Conservation (phyloP, 352 stramenopile species). For the Pythium folliculosum region DNA sequence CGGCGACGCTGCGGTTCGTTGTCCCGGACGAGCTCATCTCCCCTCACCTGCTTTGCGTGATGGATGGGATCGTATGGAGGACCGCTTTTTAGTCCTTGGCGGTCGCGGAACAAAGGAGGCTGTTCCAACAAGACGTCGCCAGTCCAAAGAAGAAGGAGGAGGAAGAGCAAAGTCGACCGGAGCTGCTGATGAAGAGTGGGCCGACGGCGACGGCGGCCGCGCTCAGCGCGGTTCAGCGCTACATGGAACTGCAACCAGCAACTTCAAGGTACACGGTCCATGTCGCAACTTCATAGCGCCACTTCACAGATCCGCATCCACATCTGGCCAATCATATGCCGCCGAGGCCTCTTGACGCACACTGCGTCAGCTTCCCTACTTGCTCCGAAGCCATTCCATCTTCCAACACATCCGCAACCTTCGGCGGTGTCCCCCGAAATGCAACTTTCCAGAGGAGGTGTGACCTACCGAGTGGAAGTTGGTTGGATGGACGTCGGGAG, state of each 20-base stretch:
- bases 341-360: neutral
- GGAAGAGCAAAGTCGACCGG: slow-evolving; percentile 1
- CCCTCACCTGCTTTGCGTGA: neutral
- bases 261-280: slow-evolving; percentile 16
- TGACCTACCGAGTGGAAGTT: no score
- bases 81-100: slow-evolving; percentile 10
- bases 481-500: no score
- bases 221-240: slow-evolving; percentile 1
- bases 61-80: neutral
- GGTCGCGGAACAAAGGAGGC: slow-evolving; percentile 2
- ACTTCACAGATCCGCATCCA: slow-evolving; percentile 7
- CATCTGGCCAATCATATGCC: neutral
- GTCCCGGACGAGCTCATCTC: slow-evolving; percentile 10
- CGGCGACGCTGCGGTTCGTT: no score
- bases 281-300: slow-evolving; percentile 14
- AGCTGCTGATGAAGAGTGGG: neutral
- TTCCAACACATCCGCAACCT: neutral
- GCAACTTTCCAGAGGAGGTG: no score
- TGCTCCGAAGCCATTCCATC: neutral
- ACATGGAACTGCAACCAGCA: slow-evolving; percentile 19
- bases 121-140: neutral
- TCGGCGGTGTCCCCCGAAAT: no score
- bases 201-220: slow-evolving; percentile 2
- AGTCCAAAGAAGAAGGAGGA: no score
- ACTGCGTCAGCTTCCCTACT: slow-evolving; percentile 1